Evolutionary conservation across 2,329 filamentous ascomycete genomes (phyloP).

Genomic region (Exophiala bonariae): DNA sequence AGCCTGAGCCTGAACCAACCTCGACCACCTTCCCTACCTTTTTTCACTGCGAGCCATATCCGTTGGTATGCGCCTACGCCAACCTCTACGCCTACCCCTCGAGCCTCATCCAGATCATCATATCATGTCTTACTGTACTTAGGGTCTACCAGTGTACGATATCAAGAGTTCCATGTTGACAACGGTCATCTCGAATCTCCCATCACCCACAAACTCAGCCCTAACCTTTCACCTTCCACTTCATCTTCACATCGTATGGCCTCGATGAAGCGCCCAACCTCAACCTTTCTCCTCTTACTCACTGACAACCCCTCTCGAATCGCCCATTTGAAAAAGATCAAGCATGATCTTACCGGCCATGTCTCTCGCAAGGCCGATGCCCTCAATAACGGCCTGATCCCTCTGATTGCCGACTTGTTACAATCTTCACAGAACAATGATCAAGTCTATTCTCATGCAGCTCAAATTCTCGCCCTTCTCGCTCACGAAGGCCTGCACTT

Average conservation of each 20-base stretch:
- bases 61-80: too few relatives aligned
- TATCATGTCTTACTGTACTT: too few relatives aligned
- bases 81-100: too few relatives aligned
- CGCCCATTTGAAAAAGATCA: slow-evolving; percentile 64
- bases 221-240: too few relatives aligned
- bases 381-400: slow-evolving; percentile 66
- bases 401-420: slow-evolving; percentile 43
- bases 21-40: too few relatives aligned
- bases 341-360: slow-evolving; percentile 89
- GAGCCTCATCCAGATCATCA: too few relatives aligned
- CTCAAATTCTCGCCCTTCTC: slow-evolving; percentile 81
- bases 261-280: background rate
- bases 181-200: too few relatives aligned
- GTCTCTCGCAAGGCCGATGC: slow-evolving; percentile 80
- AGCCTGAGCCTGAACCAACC: too few relatives aligned
- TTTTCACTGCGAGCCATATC: too few relatives aligned
- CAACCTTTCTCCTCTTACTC: background rate
- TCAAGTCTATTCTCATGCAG: slow-evolving; percentile 70
- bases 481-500: slow-evolving; percentile 81
- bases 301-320: background rate
- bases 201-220: too few relatives aligned
- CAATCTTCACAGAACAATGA: slow-evolving; percentile 60
- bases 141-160: too few relatives aligned
- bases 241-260: background rate
- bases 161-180: too few relatives aligned